Evolutionary conservation across 345 rosid genomes (phyloP).

Genomic region (Populus alba): DNA sequence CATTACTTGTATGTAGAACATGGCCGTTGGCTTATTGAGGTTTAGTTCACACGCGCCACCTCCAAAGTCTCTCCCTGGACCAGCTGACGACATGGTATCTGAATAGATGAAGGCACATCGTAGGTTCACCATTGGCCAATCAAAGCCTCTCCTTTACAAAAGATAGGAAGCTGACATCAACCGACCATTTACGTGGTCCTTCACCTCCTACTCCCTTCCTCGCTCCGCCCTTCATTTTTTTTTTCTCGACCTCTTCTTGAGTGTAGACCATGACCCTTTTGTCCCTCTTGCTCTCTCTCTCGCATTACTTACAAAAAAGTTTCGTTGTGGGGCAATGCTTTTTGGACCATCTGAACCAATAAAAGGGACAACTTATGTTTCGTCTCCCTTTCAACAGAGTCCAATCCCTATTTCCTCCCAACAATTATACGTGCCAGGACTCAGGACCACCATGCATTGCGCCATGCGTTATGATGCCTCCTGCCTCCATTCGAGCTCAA

Average conservation of each 20-base stretch:
- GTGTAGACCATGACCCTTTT: not conserved
- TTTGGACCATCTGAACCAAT: not conserved
- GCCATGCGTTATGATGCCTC: conserved; percentile 35
- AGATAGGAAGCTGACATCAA: conserved; percentile 20
- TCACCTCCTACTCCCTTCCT: not conserved
- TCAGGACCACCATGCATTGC: conserved; percentile 27
- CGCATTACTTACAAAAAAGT: not conserved
- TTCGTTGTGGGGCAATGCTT: not conserved
- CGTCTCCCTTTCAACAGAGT: conserved; percentile 20
- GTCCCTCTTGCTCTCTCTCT: not conserved
- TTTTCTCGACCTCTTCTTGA: not conserved
- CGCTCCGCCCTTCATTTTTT: not conserved
- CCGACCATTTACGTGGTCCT: conserved; percentile 22
- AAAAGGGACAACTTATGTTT: conserved; percentile 18
- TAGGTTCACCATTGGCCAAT: not conserved
- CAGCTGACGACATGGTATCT: not conserved
- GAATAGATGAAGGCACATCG: not conserved
- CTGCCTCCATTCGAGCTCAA: conserved; percentile 7
- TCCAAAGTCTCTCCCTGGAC: not conserved
- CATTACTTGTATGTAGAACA: no score
- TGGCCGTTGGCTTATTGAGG: no score
- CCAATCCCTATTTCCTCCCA: not conserved
- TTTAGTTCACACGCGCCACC: no score
- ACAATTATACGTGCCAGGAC: conserved; percentile 5
- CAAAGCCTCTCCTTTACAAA: not conserved